Conservation (phyloP, 352 stramenopile genomes). For the Phytopythium chamaehyphon region DNA sequence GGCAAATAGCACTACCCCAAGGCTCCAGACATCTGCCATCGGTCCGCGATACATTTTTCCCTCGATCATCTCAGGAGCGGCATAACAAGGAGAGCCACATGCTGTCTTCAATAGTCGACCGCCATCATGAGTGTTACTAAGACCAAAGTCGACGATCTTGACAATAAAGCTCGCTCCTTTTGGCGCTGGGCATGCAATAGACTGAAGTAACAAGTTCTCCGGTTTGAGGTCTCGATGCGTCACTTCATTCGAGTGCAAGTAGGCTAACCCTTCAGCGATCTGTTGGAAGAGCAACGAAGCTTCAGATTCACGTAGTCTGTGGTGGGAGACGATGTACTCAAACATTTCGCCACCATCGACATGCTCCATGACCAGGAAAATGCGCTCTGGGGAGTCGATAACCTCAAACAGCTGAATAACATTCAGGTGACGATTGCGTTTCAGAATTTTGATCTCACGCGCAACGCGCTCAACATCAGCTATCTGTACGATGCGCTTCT, state of each 20-base stretch:
- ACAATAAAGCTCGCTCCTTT: constrained; percentile 25
- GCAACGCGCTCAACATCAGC: constrained; percentile 89
- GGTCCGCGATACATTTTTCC: constrained; percentile 80
- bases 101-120: constrained; percentile 79
- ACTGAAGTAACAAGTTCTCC: constrained; percentile 89
- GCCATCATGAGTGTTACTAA: constrained; percentile 89
- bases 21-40: constrained; percentile 88
- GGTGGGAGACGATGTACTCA: constrained; percentile 92
- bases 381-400: constrained; percentile 77
- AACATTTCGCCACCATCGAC: constrained; percentile 91
- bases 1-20: constrained; percentile 92
- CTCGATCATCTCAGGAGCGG: constrained; percentile 91
- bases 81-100: constrained; percentile 91
- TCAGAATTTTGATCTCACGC: constrained; percentile 94
- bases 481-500: constrained; percentile 85
- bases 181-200: constrained; percentile 5
- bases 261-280: constrained; percentile 89
- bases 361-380: constrained; percentile 94
- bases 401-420: constrained; percentile 86
- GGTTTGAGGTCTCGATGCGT: constrained; percentile 91
- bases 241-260: constrained; percentile 88
- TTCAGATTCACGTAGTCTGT: constrained; percentile 78
- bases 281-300: constrained; percentile 86
- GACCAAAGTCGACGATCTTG: constrained; percentile 93
- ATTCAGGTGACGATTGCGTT: constrained; percentile 86